Base-by-base conservation (phyloP, 176 grass and related monocot species). In the Panicum miliaceum region DNA sequence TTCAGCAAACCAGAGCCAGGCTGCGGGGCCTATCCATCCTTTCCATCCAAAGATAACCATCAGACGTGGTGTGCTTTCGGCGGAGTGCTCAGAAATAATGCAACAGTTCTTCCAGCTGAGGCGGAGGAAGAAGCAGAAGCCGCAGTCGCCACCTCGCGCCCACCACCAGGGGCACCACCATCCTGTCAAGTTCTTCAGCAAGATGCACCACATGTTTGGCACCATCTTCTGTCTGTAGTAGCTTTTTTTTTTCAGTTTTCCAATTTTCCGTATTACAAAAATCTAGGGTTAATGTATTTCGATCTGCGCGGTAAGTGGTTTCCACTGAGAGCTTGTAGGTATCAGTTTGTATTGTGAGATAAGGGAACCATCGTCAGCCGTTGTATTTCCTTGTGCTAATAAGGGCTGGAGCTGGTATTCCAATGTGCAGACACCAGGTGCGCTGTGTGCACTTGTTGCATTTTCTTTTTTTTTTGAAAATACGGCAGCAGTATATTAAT, bases 21-120 rank as follows among this genome's bases (percentile, higher is more conserved):
- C 48, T 2, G 22, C 48, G 0, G 96, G 96, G 12, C 96, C 93
- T 73, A 78, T 98, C 27, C 96, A 98, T 25, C 96, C 91, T 3
- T 98, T 95, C 85, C 96, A 98, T 62, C 93, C 96, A 0, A 98
- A 94, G 41, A 98, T 98, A 93, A 41, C 40, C n/a, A 70, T 90
- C 83, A 90, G 93, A 52, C 91, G 93, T 11, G 91, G 96, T 12
- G 81, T 95, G 12, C 91, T 98, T 54, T 90, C 86, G 22, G 59
- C 76, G 0, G 96, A 98, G 51, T 98, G 96, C 78, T 91, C 93
- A 6, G 93, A 93, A 45, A 86, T 92, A 63, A 91, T 95, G 89
- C 93, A 98, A 26, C 89, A 98, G 68, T 98, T 95, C 77, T 95
- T 98, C 80, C 86, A 90, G 59, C 69, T 95, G 22, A 93, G 96